Evolutionary conservation across 2,329 filamentous ascomycete genomes (phyloP), one percentile per base, ranked within the genome.

Genomic region (Pseudogymnoascus sp.): DNA sequence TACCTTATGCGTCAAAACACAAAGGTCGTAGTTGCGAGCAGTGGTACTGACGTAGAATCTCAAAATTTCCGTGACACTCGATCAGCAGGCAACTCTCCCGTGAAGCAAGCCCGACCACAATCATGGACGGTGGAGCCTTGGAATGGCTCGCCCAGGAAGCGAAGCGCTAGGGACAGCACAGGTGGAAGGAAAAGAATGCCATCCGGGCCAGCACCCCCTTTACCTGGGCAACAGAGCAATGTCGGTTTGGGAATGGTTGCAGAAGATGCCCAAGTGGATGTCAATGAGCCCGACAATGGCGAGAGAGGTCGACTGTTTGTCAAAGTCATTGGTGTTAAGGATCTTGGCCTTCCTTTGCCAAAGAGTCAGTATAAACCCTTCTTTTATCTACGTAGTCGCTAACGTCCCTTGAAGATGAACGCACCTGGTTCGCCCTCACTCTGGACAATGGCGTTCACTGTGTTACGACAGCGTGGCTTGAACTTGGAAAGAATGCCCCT

Each of bases 1-100:
- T 99, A 99, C 72, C 82, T 97, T 52, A 99, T 97, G 93, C 87
- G 94, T 71, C 93, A 99, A 71, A 99, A 97, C 76, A 97, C 93
- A 3, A 97, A 97, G 75, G 84, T 99, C 61, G 91, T 99, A 60
- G 86, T 96, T 59, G 94, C 94, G n/a, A 96, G 88, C 73, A 81
- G 83, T 52, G 81, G 81, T 63, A 73, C 78, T 63, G 88, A 91
- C 74, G 38, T 14, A 26, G 88, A 89, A 67, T 81, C 88, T 65
- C 76, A 79, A 33, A 79, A 88, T 73, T 67, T 76, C 67, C 75
- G 78, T 21, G 71, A 74, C 52, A 80, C 80, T 21, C 83, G 84
- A 62, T 86, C 87, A 29, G 84, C 83, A 12, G 84, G 83, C 14
- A 87, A 84, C 69, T 91, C 89, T 5, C 86, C 91, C 3, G 72